A percentile compares a stretch with the other conserved stretches of the same genome.
Evolutionary conservation across 345 rosid genomes (phyloP).

Genomic region (Lagerstroemia speciosa): DNA sequence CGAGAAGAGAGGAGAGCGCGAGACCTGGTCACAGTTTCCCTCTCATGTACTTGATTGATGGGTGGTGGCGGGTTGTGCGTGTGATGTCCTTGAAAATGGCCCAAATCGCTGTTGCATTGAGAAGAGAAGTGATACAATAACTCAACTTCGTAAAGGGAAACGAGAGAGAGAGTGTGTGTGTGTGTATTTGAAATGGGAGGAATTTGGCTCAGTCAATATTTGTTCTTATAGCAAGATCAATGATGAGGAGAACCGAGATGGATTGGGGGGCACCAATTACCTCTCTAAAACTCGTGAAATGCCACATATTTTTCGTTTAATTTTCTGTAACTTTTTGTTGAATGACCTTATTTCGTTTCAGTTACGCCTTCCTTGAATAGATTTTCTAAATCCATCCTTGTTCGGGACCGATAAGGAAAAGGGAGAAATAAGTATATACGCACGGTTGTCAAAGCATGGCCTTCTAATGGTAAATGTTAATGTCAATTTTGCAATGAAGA

Average conservation of each 20-base stretch:
- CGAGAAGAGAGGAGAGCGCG: background rate
- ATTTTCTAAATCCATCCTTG: too few species aligned
- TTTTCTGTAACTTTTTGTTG: too few species aligned
- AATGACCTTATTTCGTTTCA: too few species aligned
- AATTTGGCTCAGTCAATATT: background rate
- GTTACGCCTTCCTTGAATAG: too few species aligned
- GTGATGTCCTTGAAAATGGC: background rate
- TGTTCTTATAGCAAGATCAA: slow-evolving; percentile 6
- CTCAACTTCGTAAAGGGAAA: background rate
- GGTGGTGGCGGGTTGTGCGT: background rate
- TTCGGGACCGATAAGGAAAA: too few species aligned
- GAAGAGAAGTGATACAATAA: background rate
- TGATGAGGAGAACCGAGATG: background rate
- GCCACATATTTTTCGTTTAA: too few species aligned
- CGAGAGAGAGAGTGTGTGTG: background rate
- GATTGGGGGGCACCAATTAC: too few species aligned
- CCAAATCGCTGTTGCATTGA: background rate
- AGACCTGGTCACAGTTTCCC: background rate
- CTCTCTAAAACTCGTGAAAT: too few species aligned
- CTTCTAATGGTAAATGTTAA: too few species aligned
- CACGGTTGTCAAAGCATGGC: too few species aligned
- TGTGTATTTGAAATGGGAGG: background rate
- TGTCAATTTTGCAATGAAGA: too few species aligned
- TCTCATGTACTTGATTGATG: background rate
- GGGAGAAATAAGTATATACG: too few species aligned